phyloP scores from a whole-genome alignment of 805 yeast genomes.

The Cyberlindnera suaveolens region DNA sequence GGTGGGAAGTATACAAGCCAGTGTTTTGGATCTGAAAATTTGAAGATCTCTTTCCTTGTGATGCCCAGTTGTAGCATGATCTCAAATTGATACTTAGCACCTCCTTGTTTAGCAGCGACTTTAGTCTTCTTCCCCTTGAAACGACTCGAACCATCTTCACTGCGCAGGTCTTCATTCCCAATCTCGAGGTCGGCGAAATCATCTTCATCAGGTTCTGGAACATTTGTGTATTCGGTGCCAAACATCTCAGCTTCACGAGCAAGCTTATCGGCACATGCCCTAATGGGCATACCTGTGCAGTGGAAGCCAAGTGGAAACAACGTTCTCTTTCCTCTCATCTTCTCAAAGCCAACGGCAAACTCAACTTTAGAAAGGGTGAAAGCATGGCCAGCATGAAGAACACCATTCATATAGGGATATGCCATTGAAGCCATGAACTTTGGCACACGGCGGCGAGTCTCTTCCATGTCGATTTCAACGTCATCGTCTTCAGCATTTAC shows the following conservation, averaged over 20 bases:
- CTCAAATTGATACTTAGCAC: conserved; percentile 90
- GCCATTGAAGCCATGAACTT: conserved; percentile 93
- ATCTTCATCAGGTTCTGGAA: conserved; percentile 56
- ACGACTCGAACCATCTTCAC: conserved; percentile 73
- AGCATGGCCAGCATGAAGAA: conserved; percentile 92
- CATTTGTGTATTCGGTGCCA: conserved; percentile 73
- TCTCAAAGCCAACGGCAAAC: conserved; percentile 84
- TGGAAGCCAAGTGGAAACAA: conserved; percentile 96
- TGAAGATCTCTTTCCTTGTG: conserved; percentile 69
- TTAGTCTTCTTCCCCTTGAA: conserved; percentile 89
- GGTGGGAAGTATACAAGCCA: conserved; percentile 94
- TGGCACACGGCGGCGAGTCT: conserved; percentile 45
- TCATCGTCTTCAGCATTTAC: conserved; percentile 48
- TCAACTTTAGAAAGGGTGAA: conserved; percentile 92
- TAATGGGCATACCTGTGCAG: conserved; percentile 98
- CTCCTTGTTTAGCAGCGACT: conserved; percentile 88
- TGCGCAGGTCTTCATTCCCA: conserved; percentile 28
- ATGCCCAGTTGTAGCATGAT: conserved; percentile 94
- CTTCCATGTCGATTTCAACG: conserved; percentile 49
- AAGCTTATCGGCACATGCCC: conserved; percentile 91
- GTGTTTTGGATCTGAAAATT: conserved; percentile 82
- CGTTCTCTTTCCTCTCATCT: conserved; percentile 88
- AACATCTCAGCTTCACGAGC: conserved; percentile 86
- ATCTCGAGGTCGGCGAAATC: conserved; percentile 23
- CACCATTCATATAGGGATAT: conserved; percentile 98